phyloP scores from a whole-genome alignment of 1,139 yeast genomes.

The Suhomyces chickasaworum region DNA sequence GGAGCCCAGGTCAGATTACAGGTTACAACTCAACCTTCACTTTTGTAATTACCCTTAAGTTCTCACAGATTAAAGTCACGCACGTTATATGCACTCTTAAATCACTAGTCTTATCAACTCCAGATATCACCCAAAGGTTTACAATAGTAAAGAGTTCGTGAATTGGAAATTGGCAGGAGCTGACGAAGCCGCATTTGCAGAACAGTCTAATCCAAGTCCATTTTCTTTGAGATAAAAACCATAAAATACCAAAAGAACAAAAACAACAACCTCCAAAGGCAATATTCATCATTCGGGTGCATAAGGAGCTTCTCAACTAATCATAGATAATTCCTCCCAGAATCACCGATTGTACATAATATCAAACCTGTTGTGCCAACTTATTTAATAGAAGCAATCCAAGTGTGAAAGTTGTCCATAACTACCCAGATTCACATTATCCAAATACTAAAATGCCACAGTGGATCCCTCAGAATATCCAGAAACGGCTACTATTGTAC shows the following conservation, averaged over 20 bases:
- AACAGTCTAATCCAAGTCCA: neutral
- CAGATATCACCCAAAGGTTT: neutral
- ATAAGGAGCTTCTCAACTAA: neutral
- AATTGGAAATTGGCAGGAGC: neutral
- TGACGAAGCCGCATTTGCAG: neutral
- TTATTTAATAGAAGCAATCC: neutral
- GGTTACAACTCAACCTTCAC: neutral
- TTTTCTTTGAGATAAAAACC: neutral
- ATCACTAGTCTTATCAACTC: neutral
- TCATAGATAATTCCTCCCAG: neutral
- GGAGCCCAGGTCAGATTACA: neutral
- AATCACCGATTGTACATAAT: neutral
- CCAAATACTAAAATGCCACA: conserved; percentile 36
- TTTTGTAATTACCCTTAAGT: neutral
- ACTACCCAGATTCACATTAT: neutral
- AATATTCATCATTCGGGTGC: neutral
- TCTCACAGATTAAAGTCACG: neutral
- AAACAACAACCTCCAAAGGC: too few relatives aligned
- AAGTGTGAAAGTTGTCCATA: neutral
- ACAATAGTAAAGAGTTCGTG: neutral
- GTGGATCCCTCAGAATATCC: conserved; percentile 85
- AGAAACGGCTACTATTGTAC: conserved; percentile 76
- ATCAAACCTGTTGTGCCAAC: neutral
- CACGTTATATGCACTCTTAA: neutral
- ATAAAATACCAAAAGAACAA: too few relatives aligned